A percentile compares a stretch with the other conserved stretches of the same genome.
Evolutionary conservation across 1,284 basidiomycete species (phyloP).

Genomic region (Leccinum variabile): DNA sequence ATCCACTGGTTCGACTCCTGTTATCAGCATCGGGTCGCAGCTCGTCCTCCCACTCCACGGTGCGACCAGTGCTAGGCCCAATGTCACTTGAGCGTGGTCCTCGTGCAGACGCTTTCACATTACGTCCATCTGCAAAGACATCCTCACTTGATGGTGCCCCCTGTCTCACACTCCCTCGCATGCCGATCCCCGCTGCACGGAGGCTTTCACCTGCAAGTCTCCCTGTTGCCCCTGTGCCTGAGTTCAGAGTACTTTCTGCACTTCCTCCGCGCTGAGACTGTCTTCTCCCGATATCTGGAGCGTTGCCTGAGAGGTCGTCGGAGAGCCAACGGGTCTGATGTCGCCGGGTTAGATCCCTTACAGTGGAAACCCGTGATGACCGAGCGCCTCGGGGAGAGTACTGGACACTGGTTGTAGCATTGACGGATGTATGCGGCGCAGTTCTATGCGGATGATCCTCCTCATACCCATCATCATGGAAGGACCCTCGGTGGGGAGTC

Average conservation of each 20-base stretch:
- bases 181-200: constrained; percentile 65
- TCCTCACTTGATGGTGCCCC: constrained; percentile 36
- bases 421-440: constrained; percentile 23
- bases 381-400: constrained; percentile 35
- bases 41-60: constrained; percentile 30
- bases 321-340: constrained; percentile 55
- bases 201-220: constrained; percentile 69
- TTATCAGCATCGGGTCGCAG: constrained; percentile 17
- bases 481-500: constrained; percentile 24
- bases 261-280: constrained; percentile 61
- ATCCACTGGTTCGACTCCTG: constrained; percentile 21
- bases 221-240: constrained; percentile 39
- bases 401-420: constrained; percentile 20
- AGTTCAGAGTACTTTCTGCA: constrained; percentile 58
- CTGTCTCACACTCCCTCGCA: constrained; percentile 31
- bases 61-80: constrained; percentile 13
- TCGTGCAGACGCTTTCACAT: constrained; percentile 14
- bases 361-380: constrained; percentile 44
- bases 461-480: constrained; percentile 24
- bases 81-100: constrained; percentile 17
- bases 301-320: constrained; percentile 38
- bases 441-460: constrained; percentile 20
- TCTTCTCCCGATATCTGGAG: constrained; percentile 37
- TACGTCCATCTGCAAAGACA: constrained; percentile 36
- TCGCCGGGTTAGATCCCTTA: constrained; percentile 45